Conservation (phyloP, 768 basidiomycete genomes). For the Xanthoconium purpureum region DNA sequence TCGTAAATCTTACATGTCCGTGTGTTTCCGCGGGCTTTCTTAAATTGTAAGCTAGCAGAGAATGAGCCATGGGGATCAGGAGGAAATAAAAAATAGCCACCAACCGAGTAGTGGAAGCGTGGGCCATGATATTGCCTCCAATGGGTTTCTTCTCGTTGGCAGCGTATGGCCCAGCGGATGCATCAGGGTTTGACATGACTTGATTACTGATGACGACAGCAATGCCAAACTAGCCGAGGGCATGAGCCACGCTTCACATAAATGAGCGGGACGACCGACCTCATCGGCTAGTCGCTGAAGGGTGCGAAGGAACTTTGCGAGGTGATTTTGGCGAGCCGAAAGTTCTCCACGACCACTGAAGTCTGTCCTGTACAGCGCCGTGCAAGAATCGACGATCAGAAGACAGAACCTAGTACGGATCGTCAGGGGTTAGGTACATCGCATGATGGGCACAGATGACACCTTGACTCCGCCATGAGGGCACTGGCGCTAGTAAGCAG, state of each 20-base stretch:
- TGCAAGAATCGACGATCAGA: constrained; percentile 94
- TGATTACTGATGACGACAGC: constrained; percentile 98
- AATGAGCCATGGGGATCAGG: constrained; percentile 4
- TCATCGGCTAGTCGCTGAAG: constrained; percentile 94
- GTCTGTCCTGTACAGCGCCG: constrained; percentile 92
- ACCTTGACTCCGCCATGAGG: constrained; percentile 99
- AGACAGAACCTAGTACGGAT: constrained; percentile 75
- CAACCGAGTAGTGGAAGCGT: constrained; percentile 95
- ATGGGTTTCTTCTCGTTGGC: constrained; percentile 97
- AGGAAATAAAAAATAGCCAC: constrained; percentile 9
- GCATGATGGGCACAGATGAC: constrained; percentile 22
- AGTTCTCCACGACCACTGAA: constrained; percentile 95
- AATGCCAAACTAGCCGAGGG: constrained; percentile 76
- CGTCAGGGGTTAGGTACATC: constrained; percentile 4
- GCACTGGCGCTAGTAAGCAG: constrained; percentile 90
- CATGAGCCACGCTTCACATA: constrained; percentile 3
- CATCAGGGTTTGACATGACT: constrained; percentile 99
- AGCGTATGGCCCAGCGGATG: constrained; percentile 82
- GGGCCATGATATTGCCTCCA: constrained; percentile 98
- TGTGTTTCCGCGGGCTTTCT: constrained; percentile 88
- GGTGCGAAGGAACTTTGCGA: constrained; percentile 93
- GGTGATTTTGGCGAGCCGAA: constrained; percentile 90
- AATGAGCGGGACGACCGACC: constrained; percentile 44
- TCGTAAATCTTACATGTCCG: constrained; percentile 97
- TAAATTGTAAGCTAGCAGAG: constrained; percentile 69